Evolutionary conservation across 768 basidiomycete genomes (phyloP), one percentile per base, ranked within the genome.

Genomic region (Vishniacozyma victoriae): DNA sequence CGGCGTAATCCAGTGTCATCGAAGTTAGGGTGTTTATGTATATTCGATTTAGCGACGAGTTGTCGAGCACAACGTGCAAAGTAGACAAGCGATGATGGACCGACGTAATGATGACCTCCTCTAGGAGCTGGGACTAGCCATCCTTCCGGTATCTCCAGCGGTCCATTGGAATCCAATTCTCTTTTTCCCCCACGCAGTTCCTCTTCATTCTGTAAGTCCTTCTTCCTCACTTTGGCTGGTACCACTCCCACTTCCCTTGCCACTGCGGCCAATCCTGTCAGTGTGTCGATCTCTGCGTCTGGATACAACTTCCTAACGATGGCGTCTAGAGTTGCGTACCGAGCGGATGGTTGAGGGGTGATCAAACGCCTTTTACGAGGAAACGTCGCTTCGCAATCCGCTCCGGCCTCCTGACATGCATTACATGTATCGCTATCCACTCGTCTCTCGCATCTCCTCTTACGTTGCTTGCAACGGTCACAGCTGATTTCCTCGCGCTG

Each of bases 401-500:
- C 39, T 9, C 39, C 39, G 4, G 39, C 39, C 25, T 40, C 14
- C 22, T 18, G 25, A 20, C 39, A 40, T 12, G 39, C 39, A 7
- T 9, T 23, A n/a, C 39, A 40, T 23, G 18, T 19, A 18, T 40
- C 39, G 18, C 25, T 23, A 7, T 40, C 39, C 9, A 22, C 6
- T 5, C 5, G 39, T 23, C 39, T 40, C 6, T 11, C 25, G 25
- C 39, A 40, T 23, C 25, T 40, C 14, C 39, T 18, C n/a, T 40
- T 40, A 12, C 39, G 39, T n/a, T 40, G 20, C 22, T 40, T 40
- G n/a, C 39, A 40, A 14, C 39, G 13, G 39, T 40, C 39, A 20
- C 39, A 40, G 39, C 39, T 40, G 18, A 40, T 40, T n/a, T 40
- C 39, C 9, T 22, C 25, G 20, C 39, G 39, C 25, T 40, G 39